Conservation (phyloP, 148 eudicot species). For the Dysphania ambrosioides region DNA sequence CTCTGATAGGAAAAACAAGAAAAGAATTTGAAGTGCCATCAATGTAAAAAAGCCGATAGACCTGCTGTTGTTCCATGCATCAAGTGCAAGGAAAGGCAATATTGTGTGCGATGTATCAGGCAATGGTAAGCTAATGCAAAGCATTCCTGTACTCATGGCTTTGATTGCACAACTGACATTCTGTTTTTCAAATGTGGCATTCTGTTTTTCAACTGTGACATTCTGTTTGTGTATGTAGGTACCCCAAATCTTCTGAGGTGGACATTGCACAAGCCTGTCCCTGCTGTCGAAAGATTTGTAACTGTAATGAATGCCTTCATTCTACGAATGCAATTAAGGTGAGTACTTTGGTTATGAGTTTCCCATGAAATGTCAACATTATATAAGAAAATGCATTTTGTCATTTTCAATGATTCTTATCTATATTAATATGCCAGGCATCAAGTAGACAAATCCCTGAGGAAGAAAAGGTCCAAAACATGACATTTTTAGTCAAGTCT, state of each 20-base stretch:
- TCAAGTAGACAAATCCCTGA: conserved; percentile 44
- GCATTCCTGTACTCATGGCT: background rate
- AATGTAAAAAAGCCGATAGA: conserved; percentile 56
- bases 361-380: background rate
- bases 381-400: background rate
- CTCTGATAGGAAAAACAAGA: conserved; percentile 31
- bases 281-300: conserved; percentile 66
- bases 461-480: conserved; percentile 48
- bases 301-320: conserved; percentile 68
- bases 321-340: conserved; percentile 53
- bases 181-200: background rate
- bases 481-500: conserved; percentile 47
- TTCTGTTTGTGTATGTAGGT: conserved; percentile 36
- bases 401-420: background rate
- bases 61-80: conserved; percentile 59
- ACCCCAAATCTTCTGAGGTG: conserved; percentile 50
- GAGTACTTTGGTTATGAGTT: background rate
- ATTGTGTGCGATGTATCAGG: conserved; percentile 63
- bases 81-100: conserved; percentile 47
- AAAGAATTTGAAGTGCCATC: conserved; percentile 51
- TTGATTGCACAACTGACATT: background rate
- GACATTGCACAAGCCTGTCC: conserved; percentile 68
- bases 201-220: background rate
- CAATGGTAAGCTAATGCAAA: conserved; percentile 46
- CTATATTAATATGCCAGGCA: conserved; percentile 32